Percentiles rank a stretch among this genome's conserved stretches.
Evolutionary conservation across 306 rosid species (phyloP).

Genomic region (Castanea sativa): DNA sequence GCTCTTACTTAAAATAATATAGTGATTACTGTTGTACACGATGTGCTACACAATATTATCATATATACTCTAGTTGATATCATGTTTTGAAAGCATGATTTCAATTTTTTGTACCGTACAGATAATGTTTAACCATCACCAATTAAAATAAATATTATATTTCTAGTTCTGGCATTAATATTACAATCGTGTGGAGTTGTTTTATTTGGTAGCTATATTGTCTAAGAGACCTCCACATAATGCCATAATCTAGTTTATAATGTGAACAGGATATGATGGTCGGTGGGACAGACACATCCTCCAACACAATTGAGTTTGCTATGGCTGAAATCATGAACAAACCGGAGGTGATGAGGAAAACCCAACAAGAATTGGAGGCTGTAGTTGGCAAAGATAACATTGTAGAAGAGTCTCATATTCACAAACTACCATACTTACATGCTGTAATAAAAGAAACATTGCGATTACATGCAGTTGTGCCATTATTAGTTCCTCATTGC

Average conservation of each 20-base stretch:
- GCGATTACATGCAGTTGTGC: conserved; percentile 56
- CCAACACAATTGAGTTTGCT: conserved; percentile 63
- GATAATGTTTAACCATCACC: too few relatives aligned
- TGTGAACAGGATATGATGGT: conserved; percentile 64
- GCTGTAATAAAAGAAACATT: conserved; percentile 76
- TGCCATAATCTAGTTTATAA: too few relatives aligned
- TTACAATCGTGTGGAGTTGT: too few relatives aligned
- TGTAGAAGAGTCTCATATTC: conserved; percentile 68
- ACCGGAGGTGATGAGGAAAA: conserved; percentile 39
- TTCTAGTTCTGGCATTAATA: background rate
- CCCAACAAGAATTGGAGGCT: conserved; percentile 49
- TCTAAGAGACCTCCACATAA: too few relatives aligned
- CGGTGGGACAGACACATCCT: conserved; percentile 66
- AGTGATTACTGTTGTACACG: too few relatives aligned
- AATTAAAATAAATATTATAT: too few relatives aligned
- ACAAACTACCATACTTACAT: conserved; percentile 40
- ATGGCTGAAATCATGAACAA: conserved; percentile 55
- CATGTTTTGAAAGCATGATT: too few relatives aligned
- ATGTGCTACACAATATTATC: too few relatives aligned
- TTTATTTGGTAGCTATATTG: too few relatives aligned
- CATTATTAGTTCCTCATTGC: conserved; percentile 59
- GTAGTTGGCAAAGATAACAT: conserved; percentile 47
- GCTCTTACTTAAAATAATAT: too few relatives aligned
- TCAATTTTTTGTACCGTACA: too few relatives aligned
- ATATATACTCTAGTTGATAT: too few relatives aligned